phyloP scores from a whole-genome alignment of 805 yeast genomes.

The Ogataea ramenticola region DNA sequence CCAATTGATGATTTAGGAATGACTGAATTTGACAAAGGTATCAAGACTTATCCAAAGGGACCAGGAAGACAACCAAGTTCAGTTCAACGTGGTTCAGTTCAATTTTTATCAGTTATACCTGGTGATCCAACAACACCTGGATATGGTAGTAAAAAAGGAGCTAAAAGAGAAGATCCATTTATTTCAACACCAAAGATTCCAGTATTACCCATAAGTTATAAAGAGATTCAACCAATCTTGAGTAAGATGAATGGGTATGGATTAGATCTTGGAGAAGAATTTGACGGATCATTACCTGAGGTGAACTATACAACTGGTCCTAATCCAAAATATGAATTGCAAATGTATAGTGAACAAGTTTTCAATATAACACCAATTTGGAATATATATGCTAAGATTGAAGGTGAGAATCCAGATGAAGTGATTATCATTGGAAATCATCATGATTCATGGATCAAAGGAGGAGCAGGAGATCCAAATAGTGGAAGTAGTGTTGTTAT shows the following conservation, averaged over 20 bases:
- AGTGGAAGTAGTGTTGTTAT: conserved; percentile 52
- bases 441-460: conserved; percentile 64
- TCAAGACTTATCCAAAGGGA: conserved; percentile 54
- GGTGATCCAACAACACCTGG: conserved; percentile 72
- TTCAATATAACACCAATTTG: conserved; percentile 50
- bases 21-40: conserved; percentile 44
- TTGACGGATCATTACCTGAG: conserved; percentile 16
- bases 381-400: conserved; percentile 49
- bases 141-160: conserved; percentile 38
- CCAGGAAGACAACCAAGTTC: conserved; percentile 64
- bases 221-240: conserved; percentile 51
- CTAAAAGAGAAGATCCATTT: conserved; percentile 35
- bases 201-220: conserved; percentile 50
- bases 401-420: conserved; percentile 40
- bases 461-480: conserved; percentile 68
- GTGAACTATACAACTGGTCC: conserved; percentile 13
- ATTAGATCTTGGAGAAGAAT: conserved; percentile 4
- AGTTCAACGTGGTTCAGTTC: conserved; percentile 64
- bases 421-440: conserved; percentile 58
- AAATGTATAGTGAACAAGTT: conserved; percentile 47
- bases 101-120: conserved; percentile 45
- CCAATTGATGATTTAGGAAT: conserved; percentile 50
- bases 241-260: conserved; percentile 49
- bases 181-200: conserved; percentile 51
- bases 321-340: conserved; percentile 27